A percentile compares a stretch with the other conserved stretches of the same genome.
These are phyloP conservation scores for Pseudopithomyces chartarum DNA, from an alignment of 2,329 filamentous ascomycete genomes.

Conservation along the genomic window DNA sequence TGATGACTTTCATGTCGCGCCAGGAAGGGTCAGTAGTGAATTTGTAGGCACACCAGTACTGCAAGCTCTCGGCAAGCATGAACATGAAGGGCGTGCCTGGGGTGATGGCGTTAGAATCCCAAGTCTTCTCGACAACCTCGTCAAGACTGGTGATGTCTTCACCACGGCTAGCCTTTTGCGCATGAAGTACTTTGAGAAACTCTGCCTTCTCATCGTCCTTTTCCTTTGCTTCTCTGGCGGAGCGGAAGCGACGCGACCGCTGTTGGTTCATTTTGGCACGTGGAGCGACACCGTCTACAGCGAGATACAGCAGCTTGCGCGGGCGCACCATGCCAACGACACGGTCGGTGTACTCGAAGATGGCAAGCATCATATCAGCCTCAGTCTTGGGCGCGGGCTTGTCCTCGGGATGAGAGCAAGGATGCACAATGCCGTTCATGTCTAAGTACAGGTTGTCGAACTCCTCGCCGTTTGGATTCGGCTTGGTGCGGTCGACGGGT, in stretches of 20 bases:
- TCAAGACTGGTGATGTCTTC: constrained; percentile 65
- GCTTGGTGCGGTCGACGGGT: constrained; percentile 80
- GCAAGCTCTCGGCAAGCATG: constrained; percentile 83
- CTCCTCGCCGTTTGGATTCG: constrained; percentile 97
- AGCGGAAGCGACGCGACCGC: constrained; percentile 90
- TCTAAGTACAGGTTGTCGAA: constrained; percentile 98
- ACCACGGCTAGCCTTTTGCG: constrained; percentile 64
- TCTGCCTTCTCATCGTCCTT: constrained; percentile 92
- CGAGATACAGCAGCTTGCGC: constrained; percentile 94
- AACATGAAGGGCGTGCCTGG: constrained; percentile 99
- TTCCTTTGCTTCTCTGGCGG: constrained; percentile 91
- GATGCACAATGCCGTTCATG: constrained; percentile 99
- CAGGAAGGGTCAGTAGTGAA: constrained; percentile 95
- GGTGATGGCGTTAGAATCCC: constrained; percentile 88
- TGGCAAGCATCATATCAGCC: constrained; percentile 98
- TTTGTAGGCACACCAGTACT: constrained; percentile 98
- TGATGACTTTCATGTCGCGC: constrained; percentile 92
- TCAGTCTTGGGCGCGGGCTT: constrained; percentile 88
- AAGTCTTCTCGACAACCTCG: constrained; percentile 80
- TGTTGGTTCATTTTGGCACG: constrained; percentile 99
- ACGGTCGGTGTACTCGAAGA: constrained; percentile 98
- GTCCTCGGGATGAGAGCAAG: constrained; percentile 96
- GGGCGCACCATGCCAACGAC: constrained; percentile 99
- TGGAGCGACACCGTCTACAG: constrained; percentile 95
- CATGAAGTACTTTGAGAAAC: constrained; percentile 80